Evolutionary conservation across 352 stramenopile genomes (phyloP).

Genomic region (Pythium rhizo-oryzae): DNA sequence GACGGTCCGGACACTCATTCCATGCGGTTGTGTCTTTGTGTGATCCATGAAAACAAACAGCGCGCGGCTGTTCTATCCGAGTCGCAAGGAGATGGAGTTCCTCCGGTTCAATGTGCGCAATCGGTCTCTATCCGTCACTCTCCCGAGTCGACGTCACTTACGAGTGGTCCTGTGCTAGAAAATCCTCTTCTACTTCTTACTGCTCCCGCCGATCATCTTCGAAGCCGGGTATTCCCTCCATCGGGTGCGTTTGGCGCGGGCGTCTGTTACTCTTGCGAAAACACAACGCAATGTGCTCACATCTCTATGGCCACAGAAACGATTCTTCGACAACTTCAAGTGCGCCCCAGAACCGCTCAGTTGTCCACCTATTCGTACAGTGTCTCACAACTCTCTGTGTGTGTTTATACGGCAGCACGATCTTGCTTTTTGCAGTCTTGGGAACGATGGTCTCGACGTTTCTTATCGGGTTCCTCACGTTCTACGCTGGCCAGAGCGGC

Average conservation of each 20-base stretch:
- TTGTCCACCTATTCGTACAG: not conserved
- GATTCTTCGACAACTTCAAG: conserved; percentile 97
- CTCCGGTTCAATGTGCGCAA: conserved; percentile 79
- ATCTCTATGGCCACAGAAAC: conserved; percentile 50
- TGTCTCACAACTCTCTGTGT: not conserved
- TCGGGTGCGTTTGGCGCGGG: conserved; percentile 35
- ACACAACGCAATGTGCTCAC: too few species aligned
- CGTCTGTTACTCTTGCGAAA: too few species aligned
- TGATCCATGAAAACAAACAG: conserved; percentile 20
- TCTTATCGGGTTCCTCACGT: conserved; percentile 94
- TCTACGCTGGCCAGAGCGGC: conserved; percentile 70
- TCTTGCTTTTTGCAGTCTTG: conserved; percentile 94
- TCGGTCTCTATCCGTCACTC: too few species aligned
- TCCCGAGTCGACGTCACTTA: too few species aligned
- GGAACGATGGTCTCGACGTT: conserved; percentile 97
- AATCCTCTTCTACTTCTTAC: conserved; percentile 96
- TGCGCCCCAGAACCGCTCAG: conserved; percentile 10
- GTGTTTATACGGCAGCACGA: conserved; percentile 63
- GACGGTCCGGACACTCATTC: too few species aligned
- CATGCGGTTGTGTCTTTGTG: not conserved
- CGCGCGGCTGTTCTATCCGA: conserved; percentile 83
- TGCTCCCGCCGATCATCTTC: conserved; percentile 98
- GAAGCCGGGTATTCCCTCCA: conserved; percentile 95
- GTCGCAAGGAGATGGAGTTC: conserved; percentile 90
- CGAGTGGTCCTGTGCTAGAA: conserved; percentile 34